These are phyloP conservation scores for Solanum appendiculatum DNA, from an alignment of 257 asterid species.

Conservation along the genomic window DNA sequence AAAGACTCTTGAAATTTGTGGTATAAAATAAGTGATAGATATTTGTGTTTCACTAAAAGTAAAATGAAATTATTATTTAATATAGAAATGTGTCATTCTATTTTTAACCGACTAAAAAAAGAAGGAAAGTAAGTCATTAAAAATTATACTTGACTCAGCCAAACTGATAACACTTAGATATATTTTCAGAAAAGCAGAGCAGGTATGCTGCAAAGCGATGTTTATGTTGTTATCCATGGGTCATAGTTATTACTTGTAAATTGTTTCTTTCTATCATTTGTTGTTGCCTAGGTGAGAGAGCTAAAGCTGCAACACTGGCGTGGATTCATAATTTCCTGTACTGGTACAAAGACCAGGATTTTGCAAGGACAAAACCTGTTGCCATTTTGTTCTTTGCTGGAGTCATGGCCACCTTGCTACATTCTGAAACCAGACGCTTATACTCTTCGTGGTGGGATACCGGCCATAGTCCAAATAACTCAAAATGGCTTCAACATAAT, in stretches of 20 bases:
- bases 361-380: constrained; percentile 19
- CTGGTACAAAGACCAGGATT: constrained; percentile 22
- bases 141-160: not conserved
- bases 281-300: not conserved
- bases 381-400: constrained; percentile 31
- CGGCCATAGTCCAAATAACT: constrained; percentile 81
- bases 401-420: constrained; percentile 52
- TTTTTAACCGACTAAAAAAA: too few relatives aligned
- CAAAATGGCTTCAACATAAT: constrained; percentile 92
- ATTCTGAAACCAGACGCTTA: constrained; percentile 55
- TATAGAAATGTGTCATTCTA: not conserved
- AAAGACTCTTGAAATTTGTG: not conserved
- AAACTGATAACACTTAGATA: not conserved
- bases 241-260: not conserved
- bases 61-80: too few relatives aligned
- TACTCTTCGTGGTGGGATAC: constrained; percentile 97
- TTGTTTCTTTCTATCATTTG: not conserved
- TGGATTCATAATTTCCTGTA: constrained; percentile 10
- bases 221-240: not conserved
- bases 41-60: too few relatives aligned
- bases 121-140: not conserved
- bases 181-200: not conserved
- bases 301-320: not conserved
- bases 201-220: not conserved
- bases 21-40: too few relatives aligned